Percentiles rank a stretch among this genome's conserved stretches.
These are phyloP conservation scores for Halenospora varia DNA, from an alignment of 495 filamentous ascomycete genomes.

Conservation along the genomic window DNA sequence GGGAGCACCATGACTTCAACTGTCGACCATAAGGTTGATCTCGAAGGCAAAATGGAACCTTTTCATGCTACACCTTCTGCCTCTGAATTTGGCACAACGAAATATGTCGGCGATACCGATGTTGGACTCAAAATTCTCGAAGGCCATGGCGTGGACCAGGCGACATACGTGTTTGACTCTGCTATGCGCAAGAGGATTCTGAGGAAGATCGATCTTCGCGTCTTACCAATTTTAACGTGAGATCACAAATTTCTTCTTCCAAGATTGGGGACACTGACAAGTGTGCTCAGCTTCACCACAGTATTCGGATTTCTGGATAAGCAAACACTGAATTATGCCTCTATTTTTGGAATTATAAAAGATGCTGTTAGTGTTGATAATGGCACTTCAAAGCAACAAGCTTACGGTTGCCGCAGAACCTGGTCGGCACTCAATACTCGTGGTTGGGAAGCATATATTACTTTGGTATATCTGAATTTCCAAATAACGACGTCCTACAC, in stretches of 20 bases:
- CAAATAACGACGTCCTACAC: background rate
- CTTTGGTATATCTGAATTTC: constrained; percentile 35
- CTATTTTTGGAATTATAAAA: background rate
- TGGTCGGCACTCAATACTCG: constrained; percentile 30
- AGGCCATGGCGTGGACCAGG: background rate
- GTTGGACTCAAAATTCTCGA: background rate
- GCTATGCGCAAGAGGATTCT: background rate
- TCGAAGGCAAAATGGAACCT: no score
- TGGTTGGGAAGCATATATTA: constrained; percentile 46
- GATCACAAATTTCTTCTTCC: background rate
- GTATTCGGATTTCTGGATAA: background rate
- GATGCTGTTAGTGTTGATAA: background rate
- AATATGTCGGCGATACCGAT: no score
- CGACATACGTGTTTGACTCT: background rate
- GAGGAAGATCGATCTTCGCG: background rate
- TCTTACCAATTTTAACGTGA: background rate
- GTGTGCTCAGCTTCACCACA: background rate
- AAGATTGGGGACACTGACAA: background rate
- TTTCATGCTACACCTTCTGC: no score
- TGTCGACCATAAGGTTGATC: no score
- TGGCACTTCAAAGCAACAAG: constrained; percentile 36
- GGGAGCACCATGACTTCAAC: no score
- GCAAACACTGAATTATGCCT: background rate
- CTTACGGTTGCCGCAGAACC: constrained; percentile 39
- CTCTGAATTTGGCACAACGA: no score